Evolutionary conservation across 768 basidiomycete species (phyloP).

Genomic region (Punctularia strigosozonata): DNA sequence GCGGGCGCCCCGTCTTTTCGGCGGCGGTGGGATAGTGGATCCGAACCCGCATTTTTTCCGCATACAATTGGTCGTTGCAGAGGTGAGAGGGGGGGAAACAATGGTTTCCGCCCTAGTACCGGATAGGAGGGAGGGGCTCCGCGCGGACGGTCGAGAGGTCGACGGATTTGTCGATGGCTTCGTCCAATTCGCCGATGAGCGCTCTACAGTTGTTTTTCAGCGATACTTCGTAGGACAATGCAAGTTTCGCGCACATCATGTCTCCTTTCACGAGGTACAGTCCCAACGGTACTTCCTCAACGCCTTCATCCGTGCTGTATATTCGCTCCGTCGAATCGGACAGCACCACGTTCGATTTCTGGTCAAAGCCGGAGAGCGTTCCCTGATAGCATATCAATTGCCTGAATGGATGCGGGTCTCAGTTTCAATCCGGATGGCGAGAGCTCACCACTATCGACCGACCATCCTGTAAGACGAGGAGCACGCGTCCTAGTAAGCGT

Average conservation of each 20-base stretch:
- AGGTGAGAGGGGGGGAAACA: no score
- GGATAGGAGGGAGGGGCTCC: conserved; percentile 77
- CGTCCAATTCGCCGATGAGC: conserved; percentile 80
- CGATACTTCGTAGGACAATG: neutral
- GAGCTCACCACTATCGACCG: conserved; percentile 79
- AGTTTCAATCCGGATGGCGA: neutral
- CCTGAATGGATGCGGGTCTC: neutral
- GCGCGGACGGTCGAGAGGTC: conserved; percentile 75
- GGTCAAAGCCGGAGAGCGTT: conserved; percentile 84
- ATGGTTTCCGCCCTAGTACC: conserved; percentile 34
- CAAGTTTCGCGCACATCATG: conserved; percentile 70
- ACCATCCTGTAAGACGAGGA: conserved; percentile 93
- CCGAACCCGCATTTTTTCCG: no score
- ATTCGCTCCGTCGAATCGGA: conserved; percentile 90
- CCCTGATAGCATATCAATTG: conserved; percentile 57
- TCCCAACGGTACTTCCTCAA: conserved; percentile 89
- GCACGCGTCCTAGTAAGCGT: conserved; percentile 57
- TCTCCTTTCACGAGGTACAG: conserved; percentile 97
- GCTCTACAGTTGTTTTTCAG: conserved; percentile 27
- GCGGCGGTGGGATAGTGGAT: no score
- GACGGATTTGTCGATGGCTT: conserved; percentile 61
- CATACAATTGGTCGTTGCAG: no score
- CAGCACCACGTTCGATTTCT: conserved; percentile 92
- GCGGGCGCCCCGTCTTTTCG: no score
- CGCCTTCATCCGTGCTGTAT: conserved; percentile 82